Evolutionary conservation across 1,284 basidiomycete species (phyloP), one percentile per base, ranked within the genome.

Genomic region (Clitocybe nebularis): DNA sequence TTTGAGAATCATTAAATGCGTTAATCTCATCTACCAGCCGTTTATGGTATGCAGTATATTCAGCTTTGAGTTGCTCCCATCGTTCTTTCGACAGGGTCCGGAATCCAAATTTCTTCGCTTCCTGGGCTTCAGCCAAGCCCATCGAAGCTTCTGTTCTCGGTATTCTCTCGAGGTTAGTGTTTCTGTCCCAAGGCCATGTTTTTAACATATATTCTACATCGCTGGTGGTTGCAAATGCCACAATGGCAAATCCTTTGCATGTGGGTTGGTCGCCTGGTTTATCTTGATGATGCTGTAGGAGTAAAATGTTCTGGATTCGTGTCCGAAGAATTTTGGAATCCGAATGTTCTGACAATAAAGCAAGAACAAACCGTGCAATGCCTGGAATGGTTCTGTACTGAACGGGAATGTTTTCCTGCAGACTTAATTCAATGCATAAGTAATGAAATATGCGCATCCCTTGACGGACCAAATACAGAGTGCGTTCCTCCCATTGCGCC

Each of bases 201-300:
- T 59, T 34, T 1, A 76, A 57, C 0, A 89, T 48, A 0, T 56
- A 48, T 5, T 72, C 60, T 3, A 64, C 68, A 26, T 77, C 68
- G 1, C 64, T 58, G 2, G 55, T 21, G 3, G 56, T 48, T 0
- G 67, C 58, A 28, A 89, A 63, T 0, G 75, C 75, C 36, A 89
- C 64, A 14, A 89, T 73, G 0, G 84, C 83, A 47, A 88, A 89
- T 0, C 82, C 82, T 66, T 82, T 89, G 59, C 74, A 82, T 47
- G 72, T 73, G 0, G 79, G 76, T 4, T 59, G 44, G 20, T 72
- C 68, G 1, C 62, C 71, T 0, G 72, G 69, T 43, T 68, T 66
- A 55, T 85, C 84, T 36, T 76, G 72, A 54, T 79, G 72, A 54
- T 85, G 82, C 0, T 72, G 64, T 5, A 78, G 81, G 17, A 86